phyloP scores from a whole-genome alignment of 202 grass and related monocot species.

The Eragrostis tef region DNA sequence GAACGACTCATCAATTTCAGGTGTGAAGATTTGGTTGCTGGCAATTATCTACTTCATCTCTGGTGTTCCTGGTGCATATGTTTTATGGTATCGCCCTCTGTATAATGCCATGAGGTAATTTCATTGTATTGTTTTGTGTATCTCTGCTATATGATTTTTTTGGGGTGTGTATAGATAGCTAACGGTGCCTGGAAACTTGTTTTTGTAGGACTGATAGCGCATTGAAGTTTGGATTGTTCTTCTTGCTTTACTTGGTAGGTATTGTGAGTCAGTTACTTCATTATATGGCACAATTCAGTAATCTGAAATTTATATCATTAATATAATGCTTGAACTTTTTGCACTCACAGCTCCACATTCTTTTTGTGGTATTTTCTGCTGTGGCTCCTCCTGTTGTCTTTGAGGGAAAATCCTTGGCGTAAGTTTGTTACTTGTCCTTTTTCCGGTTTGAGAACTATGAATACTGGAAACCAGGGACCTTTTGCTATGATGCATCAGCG shows the following conservation, averaged over 20 bases:
- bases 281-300: conserved; percentile 18
- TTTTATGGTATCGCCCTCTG: conserved; percentile 95
- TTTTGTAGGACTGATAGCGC: conserved; percentile 94
- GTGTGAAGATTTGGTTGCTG: conserved; percentile 95
- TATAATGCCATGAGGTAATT: conserved; percentile 97
- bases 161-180: conserved; percentile 20
- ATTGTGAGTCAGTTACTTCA: conserved; percentile 33
- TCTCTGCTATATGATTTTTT: conserved; percentile 28
- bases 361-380: conserved; percentile 81
- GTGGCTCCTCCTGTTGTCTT: conserved; percentile 96
- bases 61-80: conserved; percentile 95
- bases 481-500: conserved; percentile 17
- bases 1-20: conserved; percentile 52
- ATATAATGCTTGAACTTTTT: conserved; percentile 42
- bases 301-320: conserved; percentile 3
- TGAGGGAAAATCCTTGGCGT: conserved; percentile 98
- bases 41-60: conserved; percentile 97
- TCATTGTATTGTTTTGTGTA: conserved; percentile 6
- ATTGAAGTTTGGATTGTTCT: conserved; percentile 94
- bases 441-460: conserved; percentile 7
- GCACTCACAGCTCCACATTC: conserved; percentile 76
- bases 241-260: conserved; percentile 85
- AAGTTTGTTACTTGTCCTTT: conserved; percentile 51
- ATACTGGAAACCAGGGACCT: background rate
- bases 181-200: conserved; percentile 44